phyloP scores from a whole-genome alignment of 2,329 filamentous ascomycete genomes.

The Alternaria novae-zelandiae region DNA sequence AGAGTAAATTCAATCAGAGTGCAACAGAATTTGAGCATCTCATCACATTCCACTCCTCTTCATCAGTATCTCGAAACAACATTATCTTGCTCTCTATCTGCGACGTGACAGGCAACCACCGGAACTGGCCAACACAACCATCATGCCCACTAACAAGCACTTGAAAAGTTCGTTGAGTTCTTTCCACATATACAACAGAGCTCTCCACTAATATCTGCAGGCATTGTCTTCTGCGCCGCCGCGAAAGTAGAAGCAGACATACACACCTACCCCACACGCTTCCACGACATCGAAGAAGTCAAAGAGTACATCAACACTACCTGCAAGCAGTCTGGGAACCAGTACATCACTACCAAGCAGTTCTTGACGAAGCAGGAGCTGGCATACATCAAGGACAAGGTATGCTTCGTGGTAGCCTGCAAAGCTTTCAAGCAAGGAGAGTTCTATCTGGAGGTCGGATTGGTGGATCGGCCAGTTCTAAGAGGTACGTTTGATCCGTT shows the following conservation, averaged over 20 bases:
- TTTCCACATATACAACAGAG: background rate
- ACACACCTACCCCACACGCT: constrained; percentile 7
- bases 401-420: constrained; percentile 10
- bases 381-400: constrained; percentile 7
- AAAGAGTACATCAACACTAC: constrained; percentile 2
- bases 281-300: constrained; percentile 10
- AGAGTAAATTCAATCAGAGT: background rate
- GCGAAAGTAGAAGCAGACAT: background rate
- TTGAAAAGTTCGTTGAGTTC: background rate
- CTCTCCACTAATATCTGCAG: background rate
- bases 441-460: constrained; percentile 11
- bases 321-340: background rate
- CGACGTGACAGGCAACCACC: background rate
- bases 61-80: background rate
- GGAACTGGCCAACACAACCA: background rate
- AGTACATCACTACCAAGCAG: background rate
- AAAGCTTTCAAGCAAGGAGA: constrained; percentile 11
- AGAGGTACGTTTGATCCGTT: background rate
- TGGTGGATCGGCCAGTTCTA: background rate
- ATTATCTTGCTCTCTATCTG: background rate
- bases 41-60: background rate
- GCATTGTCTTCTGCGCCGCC: background rate
- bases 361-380: background rate
- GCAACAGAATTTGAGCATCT: background rate
- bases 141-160: background rate